Conservation (phyloP, 345 rosid species). For the Passiflora organensis region DNA sequence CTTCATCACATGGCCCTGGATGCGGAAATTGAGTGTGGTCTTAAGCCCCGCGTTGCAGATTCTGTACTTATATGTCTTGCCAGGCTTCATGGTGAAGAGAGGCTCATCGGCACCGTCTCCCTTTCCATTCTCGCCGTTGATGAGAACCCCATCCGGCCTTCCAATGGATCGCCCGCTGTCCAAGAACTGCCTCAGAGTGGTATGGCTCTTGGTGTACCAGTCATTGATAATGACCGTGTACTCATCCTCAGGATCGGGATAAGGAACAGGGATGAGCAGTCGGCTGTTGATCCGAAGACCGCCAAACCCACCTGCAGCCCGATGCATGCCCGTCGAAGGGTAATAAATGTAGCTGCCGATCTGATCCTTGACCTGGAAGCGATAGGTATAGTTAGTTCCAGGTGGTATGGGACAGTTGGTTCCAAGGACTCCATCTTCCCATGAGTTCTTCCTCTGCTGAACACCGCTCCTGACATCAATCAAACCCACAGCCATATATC, state of each 20-base stretch:
- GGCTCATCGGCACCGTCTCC: conserved; percentile 19
- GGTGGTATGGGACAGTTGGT: conserved; percentile 72
- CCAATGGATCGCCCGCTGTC: conserved; percentile 17
- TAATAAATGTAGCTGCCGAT: conserved; percentile 35
- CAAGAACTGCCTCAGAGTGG: conserved; percentile 5
- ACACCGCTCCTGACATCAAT: too few relatives aligned
- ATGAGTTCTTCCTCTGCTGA: conserved; percentile 81
- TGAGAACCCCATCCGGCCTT: conserved; percentile 18
- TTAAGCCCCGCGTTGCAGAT: conserved; percentile 21
- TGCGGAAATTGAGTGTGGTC: conserved; percentile 16
- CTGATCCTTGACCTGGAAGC: too few relatives aligned
- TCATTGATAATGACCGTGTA: conserved; percentile 19
- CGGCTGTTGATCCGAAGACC: conserved; percentile 23
- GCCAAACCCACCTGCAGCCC: conserved; percentile 19
- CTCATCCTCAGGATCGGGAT: conserved; percentile 22
- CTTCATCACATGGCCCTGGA: conserved; percentile 20
- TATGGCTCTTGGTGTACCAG: conserved; percentile 15
- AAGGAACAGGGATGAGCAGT: conserved; percentile 22
- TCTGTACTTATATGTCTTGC: conserved; percentile 21
- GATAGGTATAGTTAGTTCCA: conserved; percentile 69
- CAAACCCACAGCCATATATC: too few relatives aligned
- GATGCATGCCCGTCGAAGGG: conserved; percentile 13
- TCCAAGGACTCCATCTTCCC: conserved; percentile 70
- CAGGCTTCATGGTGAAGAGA: conserved; percentile 24
- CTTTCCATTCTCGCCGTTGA: conserved; percentile 15